Percentiles rank a stretch among this genome's conserved stretches.
Evolutionary conservation across 2,329 filamentous ascomycete genomes (phyloP).

Genomic region (Fusarium citri): DNA sequence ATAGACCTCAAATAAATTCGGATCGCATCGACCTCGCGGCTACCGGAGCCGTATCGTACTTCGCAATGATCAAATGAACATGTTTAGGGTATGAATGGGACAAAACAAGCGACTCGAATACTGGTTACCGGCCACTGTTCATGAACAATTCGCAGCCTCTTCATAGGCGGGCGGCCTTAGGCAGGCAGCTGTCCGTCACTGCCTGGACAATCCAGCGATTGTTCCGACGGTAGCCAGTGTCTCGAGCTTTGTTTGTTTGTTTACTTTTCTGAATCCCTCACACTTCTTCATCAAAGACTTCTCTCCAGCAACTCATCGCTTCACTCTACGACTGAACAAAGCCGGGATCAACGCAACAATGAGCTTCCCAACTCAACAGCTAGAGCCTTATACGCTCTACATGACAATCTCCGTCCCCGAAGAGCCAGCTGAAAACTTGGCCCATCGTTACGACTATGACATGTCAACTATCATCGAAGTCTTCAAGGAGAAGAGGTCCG

Average conservation of each 20-base stretch:
- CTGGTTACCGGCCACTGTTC: background rate
- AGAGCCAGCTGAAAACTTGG: slow-evolving; percentile 3
- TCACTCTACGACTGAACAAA: background rate
- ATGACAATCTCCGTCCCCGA: slow-evolving; percentile 42
- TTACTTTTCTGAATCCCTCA: background rate
- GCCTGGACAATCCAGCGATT: background rate
- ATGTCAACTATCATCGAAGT: slow-evolving; percentile 10
- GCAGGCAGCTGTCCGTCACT: slow-evolving; percentile 8
- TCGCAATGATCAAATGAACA: background rate
- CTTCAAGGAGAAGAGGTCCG: slow-evolving; percentile 28
- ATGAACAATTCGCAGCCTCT: background rate
- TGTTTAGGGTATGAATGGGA: background rate
- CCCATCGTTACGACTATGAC: slow-evolving; percentile 25
- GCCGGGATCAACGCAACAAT: slow-evolving; percentile 5
- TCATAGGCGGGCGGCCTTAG: background rate
- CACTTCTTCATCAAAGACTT: background rate
- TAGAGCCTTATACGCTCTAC: slow-evolving; percentile 43
- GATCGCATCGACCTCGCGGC: background rate
- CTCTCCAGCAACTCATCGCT: background rate
- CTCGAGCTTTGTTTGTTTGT: background rate
- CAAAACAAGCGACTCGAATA: background rate
- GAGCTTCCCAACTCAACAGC: slow-evolving; percentile 32
- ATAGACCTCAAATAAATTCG: background rate
- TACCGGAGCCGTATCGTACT: background rate
- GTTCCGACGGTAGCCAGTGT: background rate